Conservation (phyloP, 805 yeast genomes). For the Candida nemodendra region DNA sequence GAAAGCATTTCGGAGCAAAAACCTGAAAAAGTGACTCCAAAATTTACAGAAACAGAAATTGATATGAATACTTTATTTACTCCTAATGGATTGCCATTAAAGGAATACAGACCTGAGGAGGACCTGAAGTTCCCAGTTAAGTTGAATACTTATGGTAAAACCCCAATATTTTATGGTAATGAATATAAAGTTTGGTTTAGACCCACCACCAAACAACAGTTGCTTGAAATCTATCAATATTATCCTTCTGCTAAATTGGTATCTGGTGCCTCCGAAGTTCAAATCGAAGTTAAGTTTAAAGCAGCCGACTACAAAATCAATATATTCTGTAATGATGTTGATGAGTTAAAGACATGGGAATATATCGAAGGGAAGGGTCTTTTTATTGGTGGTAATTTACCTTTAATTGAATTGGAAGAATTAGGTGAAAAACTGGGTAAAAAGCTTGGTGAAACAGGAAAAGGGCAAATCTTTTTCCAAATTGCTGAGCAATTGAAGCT, state of each 20-base stretch:
- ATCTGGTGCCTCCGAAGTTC: constrained; percentile 49
- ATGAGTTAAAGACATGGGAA: constrained; percentile 37
- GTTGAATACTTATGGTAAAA: constrained; percentile 26
- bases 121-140: constrained; percentile 43
- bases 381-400: constrained; percentile 43
- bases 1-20: constrained; percentile 6
- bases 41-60: constrained; percentile 30
- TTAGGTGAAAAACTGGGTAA: constrained; percentile 32
- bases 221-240: constrained; percentile 32
- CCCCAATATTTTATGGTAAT: constrained; percentile 38
- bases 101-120: constrained; percentile 37
- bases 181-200: constrained; percentile 43
- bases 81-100: constrained; percentile 41
- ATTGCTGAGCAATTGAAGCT: constrained; percentile 42
- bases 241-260: constrained; percentile 41
- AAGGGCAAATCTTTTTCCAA: constrained; percentile 37
- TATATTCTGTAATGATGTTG: constrained; percentile 42
- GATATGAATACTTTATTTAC: constrained; percentile 35
- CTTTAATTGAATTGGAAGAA: constrained; percentile 39
- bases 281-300: constrained; percentile 45
- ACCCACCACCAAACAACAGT: constrained; percentile 40
- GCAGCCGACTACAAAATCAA: constrained; percentile 39
- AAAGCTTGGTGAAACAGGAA: constrained; percentile 21
- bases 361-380: constrained; percentile 40
- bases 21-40: constrained; percentile 14